Base-by-base conservation (phyloP, 2,329 filamentous ascomycete species). In the Xylaria sp. region DNA sequence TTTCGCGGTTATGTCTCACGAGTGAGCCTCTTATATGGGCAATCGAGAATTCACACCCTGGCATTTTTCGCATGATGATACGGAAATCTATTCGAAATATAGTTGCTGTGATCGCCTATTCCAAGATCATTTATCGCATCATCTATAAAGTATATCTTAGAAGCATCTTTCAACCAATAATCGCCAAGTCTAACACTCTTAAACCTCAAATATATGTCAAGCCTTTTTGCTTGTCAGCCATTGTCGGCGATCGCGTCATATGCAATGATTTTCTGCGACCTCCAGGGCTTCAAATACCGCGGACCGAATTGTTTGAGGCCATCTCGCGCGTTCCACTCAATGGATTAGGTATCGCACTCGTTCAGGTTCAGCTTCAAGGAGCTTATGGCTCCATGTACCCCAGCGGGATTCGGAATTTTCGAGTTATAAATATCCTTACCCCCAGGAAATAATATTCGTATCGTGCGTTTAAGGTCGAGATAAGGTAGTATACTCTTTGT, bases 31-130 rank as follows among this genome's bases (percentile, higher is more conserved):
- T 59, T 5, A n/a, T 59, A 18, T 59, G 57, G 57, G 40, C 57
- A 48, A 18, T 59, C 1, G 40, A 59, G 25, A 59, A 59, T 16
- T 59, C 57, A 21, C 57, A 59, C 12, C 27, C 29, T 16, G 57
- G 57, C 27, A 48, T 59, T 21, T 59, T 59, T 13, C n/a, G 40
- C 3, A 9, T n/a, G 18, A 48, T n/a, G 18, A 59, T 59, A 10
- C 40, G 57, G 2, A 48, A 32, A 32, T 59, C 57, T 0, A 59
- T 59, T 21, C 57, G 40, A 29, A 59, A 59, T 32, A n/a, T 58
- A 12, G 42, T 58, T 42, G 13, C 42, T 8, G 16, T 44, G 12
- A 40, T 58, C 23, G 13, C 35, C 25, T 44, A 58, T 21, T n/a
- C 42, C 8, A 44, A n/a, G 21, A 10, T 47, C 12, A 32, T 48